phyloP scores from a whole-genome alignment of 352 stramenopile species.

The Globisporangium lucens region DNA sequence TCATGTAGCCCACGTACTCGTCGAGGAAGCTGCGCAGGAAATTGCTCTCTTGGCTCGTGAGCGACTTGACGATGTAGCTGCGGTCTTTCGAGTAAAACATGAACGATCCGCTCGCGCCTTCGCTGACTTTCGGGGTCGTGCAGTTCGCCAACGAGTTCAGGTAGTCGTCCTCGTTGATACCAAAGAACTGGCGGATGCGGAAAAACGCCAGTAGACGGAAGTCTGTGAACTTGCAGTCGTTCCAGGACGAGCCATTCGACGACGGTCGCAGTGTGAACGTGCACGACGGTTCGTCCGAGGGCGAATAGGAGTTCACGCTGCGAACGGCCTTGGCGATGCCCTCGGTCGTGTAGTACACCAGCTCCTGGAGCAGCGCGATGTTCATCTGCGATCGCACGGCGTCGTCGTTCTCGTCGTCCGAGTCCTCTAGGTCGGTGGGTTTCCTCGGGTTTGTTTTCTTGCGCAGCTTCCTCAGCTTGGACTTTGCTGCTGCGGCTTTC shows the following conservation, averaged over 20 bases:
- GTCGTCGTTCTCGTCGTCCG: conserved; percentile 51
- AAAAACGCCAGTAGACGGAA: conserved; percentile 52
- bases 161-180: conserved; percentile 53
- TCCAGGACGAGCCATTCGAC: conserved; percentile 29
- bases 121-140: conserved; percentile 71
- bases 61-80: conserved; percentile 7
- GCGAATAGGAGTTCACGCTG: conserved; percentile 14
- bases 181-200: conserved; percentile 47
- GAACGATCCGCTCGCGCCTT: conserved; percentile 77
- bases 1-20: conserved; percentile 61
- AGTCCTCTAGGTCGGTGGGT: not conserved
- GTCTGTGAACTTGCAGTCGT: conserved; percentile 63
- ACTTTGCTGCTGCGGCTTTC: conserved; percentile 17
- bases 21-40: conserved; percentile 72
- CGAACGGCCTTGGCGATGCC: conserved; percentile 62
- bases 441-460: not conserved
- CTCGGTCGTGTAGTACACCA: conserved; percentile 76
- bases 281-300: conserved; percentile 11
- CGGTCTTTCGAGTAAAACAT: conserved; percentile 17
- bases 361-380: conserved; percentile 64
- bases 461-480: conserved; percentile 12
- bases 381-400: conserved; percentile 77
- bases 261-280: conserved; percentile 48
- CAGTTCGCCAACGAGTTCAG: conserved; percentile 55
- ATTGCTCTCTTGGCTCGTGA: conserved; percentile 48